phyloP scores from a whole-genome alignment of 2,329 filamentous ascomycete genomes.

The Fonsecaea nubica region DNA sequence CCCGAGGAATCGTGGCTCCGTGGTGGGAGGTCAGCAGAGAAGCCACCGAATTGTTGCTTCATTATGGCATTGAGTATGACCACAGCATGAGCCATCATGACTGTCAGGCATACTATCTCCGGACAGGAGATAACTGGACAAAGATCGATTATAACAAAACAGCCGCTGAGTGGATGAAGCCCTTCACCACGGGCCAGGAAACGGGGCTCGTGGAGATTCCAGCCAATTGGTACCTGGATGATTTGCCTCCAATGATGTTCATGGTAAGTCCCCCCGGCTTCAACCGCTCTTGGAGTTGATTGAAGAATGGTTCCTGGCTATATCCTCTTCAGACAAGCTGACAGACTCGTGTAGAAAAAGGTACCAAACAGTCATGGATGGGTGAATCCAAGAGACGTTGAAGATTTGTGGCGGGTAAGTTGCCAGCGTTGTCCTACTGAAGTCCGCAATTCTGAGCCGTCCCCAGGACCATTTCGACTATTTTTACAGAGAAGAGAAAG shows the following conservation, averaged over 20 bases:
- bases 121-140: slow-evolving; percentile 53
- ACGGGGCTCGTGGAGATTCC: slow-evolving; percentile 54
- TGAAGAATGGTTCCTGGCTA: background rate
- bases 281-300: background rate
- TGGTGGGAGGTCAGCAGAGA: slow-evolving; percentile 77
- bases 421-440: background rate
- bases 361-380: slow-evolving; percentile 62
- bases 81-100: slow-evolving; percentile 55
- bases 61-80: slow-evolving; percentile 54
- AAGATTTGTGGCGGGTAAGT: slow-evolving; percentile 56
- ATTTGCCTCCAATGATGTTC: slow-evolving; percentile 56
- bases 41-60: slow-evolving; percentile 58
- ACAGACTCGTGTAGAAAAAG: slow-evolving; percentile 41
- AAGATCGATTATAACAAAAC: slow-evolving; percentile 53
- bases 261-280: slow-evolving; percentile 38
- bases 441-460: slow-evolving; percentile 1
- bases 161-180: slow-evolving; percentile 55
- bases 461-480: slow-evolving; percentile 64
- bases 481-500: slow-evolving; percentile 77
- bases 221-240: slow-evolving; percentile 53
- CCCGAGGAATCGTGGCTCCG: slow-evolving; percentile 73
- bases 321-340: background rate
- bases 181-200: slow-evolving; percentile 54
- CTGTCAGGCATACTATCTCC: slow-evolving; percentile 54
- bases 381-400: slow-evolving; percentile 63